These are phyloP conservation scores for Boletus fagicola DNA, from an alignment of 768 basidiomycete species.

Conservation along the genomic window DNA sequence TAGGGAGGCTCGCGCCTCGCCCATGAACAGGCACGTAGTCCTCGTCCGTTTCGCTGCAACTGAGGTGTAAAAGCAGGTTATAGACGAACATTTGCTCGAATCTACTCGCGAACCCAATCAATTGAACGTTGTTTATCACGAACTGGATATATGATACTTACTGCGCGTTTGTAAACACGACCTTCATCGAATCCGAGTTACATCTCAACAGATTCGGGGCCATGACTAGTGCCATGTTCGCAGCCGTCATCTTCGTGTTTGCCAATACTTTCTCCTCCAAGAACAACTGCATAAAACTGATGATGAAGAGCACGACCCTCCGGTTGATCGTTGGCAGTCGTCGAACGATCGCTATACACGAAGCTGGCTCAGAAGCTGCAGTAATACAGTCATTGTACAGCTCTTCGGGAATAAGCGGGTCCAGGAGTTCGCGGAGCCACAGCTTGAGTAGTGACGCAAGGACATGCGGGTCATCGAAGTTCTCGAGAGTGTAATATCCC, in stretches of 20 bases:
- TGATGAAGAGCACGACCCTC: conserved; percentile 80
- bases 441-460: conserved; percentile 88
- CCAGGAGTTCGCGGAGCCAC: conserved; percentile 89
- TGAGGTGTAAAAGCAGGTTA: conserved; percentile 77
- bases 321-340: conserved; percentile 83
- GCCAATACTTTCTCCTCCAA: conserved; percentile 70
- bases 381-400: conserved; percentile 89
- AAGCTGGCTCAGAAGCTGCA: conserved; percentile 60
- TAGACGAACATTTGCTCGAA: conserved; percentile 90
- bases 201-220: conserved; percentile 88
- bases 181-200: conserved; percentile 80
- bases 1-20: conserved; percentile 60
- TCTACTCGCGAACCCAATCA: conserved; percentile 37
- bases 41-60: conserved; percentile 70
- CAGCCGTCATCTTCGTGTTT: conserved; percentile 86
- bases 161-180: conserved; percentile 92
- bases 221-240: conserved; percentile 87
- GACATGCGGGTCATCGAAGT: conserved; percentile 87
- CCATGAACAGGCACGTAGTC: conserved; percentile 80
- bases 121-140: conserved; percentile 2
- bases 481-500: conserved; percentile 87
- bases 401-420: conserved; percentile 89
- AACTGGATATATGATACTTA: conserved; percentile 41
- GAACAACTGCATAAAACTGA: conserved; percentile 91
- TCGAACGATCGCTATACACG: conserved; percentile 71